Percentiles rank a stretch among this genome's conserved stretches.
phyloP scores from a whole-genome alignment of 2,329 filamentous ascomycete species.

The Arthrocladium fulminans region DNA sequence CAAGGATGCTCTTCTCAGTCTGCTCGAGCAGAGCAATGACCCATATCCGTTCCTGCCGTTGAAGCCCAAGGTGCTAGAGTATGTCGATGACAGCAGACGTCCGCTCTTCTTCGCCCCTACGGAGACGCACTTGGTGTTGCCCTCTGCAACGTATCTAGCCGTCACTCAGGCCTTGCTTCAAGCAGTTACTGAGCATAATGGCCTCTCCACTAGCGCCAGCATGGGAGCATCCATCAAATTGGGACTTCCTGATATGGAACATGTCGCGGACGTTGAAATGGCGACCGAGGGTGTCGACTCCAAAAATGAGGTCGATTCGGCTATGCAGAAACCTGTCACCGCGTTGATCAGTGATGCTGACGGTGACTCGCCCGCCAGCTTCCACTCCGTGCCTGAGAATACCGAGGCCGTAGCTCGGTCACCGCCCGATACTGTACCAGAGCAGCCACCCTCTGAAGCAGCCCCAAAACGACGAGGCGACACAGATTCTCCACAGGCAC shows the following conservation, averaged over 20 bases:
- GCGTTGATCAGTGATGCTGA: neutral
- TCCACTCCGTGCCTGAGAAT: constrained; percentile 1
- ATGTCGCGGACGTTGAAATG: constrained; percentile 15
- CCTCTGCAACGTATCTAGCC: constrained; percentile 37
- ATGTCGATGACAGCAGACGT: constrained; percentile 24
- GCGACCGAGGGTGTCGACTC: neutral
- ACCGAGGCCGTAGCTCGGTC: neutral
- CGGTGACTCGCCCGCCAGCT: constrained; percentile 6
- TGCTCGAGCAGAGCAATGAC: constrained; percentile 47
- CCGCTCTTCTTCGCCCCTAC: constrained; percentile 31
- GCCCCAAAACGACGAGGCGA: neutral
- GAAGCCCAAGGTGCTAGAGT: constrained; percentile 26
- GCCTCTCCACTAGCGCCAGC: constrained; percentile 22
- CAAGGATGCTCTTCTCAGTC: constrained; percentile 43
- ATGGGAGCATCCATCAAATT: constrained; percentile 36
- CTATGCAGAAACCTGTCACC: neutral
- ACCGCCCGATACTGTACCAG: neutral
- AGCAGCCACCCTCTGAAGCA: neutral
- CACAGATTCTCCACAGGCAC: neutral
- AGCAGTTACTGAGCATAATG: constrained; percentile 34
- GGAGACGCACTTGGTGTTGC: constrained; percentile 32
- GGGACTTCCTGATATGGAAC: constrained; percentile 30
- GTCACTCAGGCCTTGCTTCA: constrained; percentile 42
- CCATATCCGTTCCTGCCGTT: constrained; percentile 41
- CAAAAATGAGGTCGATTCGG: neutral